Evolutionary conservation across 495 filamentous ascomycete species (phyloP), one percentile per base, ranked within the genome.

Genomic region (Aspergillus cristatus): DNA sequence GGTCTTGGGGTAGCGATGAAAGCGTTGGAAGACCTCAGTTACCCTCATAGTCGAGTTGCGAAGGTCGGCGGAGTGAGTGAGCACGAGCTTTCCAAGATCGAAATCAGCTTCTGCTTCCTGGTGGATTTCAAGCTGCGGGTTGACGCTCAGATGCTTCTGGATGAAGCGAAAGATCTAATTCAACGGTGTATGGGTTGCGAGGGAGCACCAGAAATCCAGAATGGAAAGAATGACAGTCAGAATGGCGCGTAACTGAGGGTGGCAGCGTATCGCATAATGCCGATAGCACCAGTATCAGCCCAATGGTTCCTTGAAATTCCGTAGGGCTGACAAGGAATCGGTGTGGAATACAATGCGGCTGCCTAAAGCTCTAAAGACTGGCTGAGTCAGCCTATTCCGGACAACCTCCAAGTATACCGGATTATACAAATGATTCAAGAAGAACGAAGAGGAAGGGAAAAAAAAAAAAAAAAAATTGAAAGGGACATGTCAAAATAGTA

Each of bases 61-160:
- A 82, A 78, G 48, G 91, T 97, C 7, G 93, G 93, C 11, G 91
- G 91, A 2, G 86, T 97, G 18, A 83, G 72, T 47, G 81, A 81
- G 51, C 61, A 60, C 14, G 86, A 96, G 57, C 67, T 98, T 16
- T 81, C 77, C 15, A 71, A 80, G 44, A 60, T 98, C 8, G 90
- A 97, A 69, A 82, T 97, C 40, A 87, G 82, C 51, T 91, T 94
- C 51, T 94, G 86, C 58, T 91, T 88, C 51, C 46, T 91, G 42
- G 80, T 75, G 11, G 76, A 86, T 32, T 94, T 94, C 51, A 83
- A 89, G 43, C 63, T 94, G 32, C 76, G 78, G 14, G 83, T 90
- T 8, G 72, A 75, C 50, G 67, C 71, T 42, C 71, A 80, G 35
- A 71, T 68, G 51, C 60, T 94, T 29, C 58, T 72, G 29, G 46